Evolutionary conservation across 2,329 filamentous ascomycete species (phyloP).

Genomic region (Periconia macrospinosa): DNA sequence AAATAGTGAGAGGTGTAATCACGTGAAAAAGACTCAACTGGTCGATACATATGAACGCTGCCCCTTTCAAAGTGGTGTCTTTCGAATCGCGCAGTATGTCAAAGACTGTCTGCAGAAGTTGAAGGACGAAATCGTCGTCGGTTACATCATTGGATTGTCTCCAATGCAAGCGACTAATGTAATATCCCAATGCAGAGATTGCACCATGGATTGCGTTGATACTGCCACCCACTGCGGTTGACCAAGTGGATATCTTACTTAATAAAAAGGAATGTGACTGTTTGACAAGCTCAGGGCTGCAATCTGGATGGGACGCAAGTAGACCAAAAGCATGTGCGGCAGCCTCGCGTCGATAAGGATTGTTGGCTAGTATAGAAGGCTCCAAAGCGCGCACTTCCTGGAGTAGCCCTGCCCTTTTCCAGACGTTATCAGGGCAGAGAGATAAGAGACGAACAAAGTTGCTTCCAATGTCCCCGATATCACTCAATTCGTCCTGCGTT

Average conservation of each 20-base stretch:
- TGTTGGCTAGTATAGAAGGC: slow-evolving; percentile 69
- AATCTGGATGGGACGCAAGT: slow-evolving; percentile 65
- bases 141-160: slow-evolving; percentile 43
- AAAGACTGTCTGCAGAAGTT: slow-evolving; percentile 50
- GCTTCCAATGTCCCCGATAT: slow-evolving; percentile 49
- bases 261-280: slow-evolving; percentile 52
- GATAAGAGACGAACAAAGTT: slow-evolving; percentile 59
- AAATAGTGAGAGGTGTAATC: slow-evolving; percentile 48
- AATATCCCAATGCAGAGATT: slow-evolving; percentile 60
- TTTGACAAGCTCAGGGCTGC: slow-evolving; percentile 45
- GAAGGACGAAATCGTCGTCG: slow-evolving; percentile 42
- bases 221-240: slow-evolving; percentile 61
- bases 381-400: slow-evolving; percentile 55
- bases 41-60: slow-evolving; percentile 60
- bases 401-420: slow-evolving; percentile 31
- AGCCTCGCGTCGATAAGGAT: slow-evolving; percentile 65
- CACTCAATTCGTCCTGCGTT: slow-evolving; percentile 42
- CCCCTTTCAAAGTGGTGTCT: slow-evolving; percentile 61
- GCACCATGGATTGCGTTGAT: slow-evolving; percentile 63
- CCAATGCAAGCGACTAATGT: slow-evolving; percentile 60
- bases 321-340: slow-evolving; percentile 76
- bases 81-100: slow-evolving; percentile 57
- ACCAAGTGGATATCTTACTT: slow-evolving; percentile 54
- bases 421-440: slow-evolving; percentile 54
- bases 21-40: slow-evolving; percentile 64